These are phyloP conservation scores for Colletotrichum sp. DNA, from an alignment of 2,329 filamentous ascomycete genomes.

Conservation along the genomic window DNA sequence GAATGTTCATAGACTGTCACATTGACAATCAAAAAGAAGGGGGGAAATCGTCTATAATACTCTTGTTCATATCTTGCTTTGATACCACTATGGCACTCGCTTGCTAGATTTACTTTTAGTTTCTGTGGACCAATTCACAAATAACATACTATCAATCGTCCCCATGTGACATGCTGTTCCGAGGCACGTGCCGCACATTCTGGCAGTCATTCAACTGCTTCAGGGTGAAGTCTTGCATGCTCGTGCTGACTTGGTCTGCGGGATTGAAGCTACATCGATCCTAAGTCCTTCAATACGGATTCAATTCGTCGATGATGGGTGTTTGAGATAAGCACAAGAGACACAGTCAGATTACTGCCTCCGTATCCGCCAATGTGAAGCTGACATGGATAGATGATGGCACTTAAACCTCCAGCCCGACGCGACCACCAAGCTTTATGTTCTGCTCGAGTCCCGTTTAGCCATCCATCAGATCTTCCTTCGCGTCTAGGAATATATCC, in stretches of 20 bases:
- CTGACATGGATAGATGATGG: neutral
- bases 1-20: neutral
- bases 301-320: no score
- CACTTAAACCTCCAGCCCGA: neutral
- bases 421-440: neutral
- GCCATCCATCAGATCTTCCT: neutral
- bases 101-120: slow-evolving; percentile 11
- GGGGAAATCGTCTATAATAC: slow-evolving; percentile 3
- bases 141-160: neutral
- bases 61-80: slow-evolving; percentile 14
- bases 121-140: neutral
- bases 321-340: neutral
- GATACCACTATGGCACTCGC: slow-evolving; percentile 11
- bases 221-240: neutral
- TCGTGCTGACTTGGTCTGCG: neutral
- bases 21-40: neutral
- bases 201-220: accelerated
- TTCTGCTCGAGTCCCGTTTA: neutral
- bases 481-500: neutral
- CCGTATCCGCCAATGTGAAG: neutral
- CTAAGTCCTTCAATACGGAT: no score
- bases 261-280: no score
- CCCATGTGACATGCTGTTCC: neutral
- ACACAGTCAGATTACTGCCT: neutral
- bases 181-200: neutral